Percentiles rank a stretch among this genome's conserved stretches.
Evolutionary conservation across 805 yeast species (phyloP).

Genomic region (Ogataea methylovora): DNA sequence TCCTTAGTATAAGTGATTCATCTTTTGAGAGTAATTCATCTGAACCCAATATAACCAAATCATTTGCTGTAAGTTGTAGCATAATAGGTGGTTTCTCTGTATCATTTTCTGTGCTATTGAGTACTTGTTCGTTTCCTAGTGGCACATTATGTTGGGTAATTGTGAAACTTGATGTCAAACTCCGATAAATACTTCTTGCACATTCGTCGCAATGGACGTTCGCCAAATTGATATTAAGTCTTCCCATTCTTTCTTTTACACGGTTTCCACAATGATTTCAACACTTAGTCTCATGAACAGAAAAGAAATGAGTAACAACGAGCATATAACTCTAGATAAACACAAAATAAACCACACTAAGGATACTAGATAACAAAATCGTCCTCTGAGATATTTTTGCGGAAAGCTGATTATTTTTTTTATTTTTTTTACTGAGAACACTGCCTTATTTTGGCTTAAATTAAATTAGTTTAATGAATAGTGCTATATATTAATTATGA

Average conservation of each 20-base stretch:
- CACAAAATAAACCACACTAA: too few species aligned
- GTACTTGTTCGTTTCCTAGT: too few species aligned
- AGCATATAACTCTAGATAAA: too few species aligned
- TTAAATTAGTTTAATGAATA: too few species aligned
- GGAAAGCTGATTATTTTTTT: too few species aligned
- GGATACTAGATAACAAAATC: too few species aligned
- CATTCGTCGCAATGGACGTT: conserved; percentile 55
- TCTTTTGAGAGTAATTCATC: background rate
- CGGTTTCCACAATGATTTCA: background rate
- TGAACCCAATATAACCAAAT: background rate
- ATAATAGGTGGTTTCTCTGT: conserved; percentile 10
- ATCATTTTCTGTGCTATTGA: conserved; percentile 2
- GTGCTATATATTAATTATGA: too few species aligned
- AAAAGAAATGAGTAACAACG: too few species aligned
- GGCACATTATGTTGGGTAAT: conserved; percentile 11
- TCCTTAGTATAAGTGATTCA: conserved; percentile 11
- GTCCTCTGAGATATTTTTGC: too few species aligned
- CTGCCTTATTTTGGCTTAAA: too few species aligned
- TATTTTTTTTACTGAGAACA: too few species aligned
- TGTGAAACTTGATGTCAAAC: conserved; percentile 18
- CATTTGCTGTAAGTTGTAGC: conserved; percentile 8
- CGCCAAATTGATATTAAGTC: conserved; percentile 20
- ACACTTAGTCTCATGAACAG: too few species aligned
- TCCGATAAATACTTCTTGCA: conserved; percentile 27
- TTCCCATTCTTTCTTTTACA: conserved; percentile 12